Conservation (phyloP, 192 early-diverging fungal species). For the Endogone sp. region DNA sequence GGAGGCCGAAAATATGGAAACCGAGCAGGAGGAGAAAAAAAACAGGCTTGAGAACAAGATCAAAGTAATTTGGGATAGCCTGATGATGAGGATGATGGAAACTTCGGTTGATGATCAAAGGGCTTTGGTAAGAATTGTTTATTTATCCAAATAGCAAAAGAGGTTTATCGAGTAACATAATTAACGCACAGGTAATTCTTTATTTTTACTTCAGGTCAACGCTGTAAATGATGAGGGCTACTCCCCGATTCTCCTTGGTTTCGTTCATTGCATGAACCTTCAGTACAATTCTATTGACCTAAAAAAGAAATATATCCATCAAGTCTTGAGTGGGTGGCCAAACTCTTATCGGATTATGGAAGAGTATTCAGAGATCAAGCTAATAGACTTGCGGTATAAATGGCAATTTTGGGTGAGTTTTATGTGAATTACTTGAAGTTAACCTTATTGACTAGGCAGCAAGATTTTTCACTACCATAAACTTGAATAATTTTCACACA, state of each 20-base stretch:
- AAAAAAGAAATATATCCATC: constrained; percentile 3
- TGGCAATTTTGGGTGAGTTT: neutral
- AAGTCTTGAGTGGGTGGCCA: neutral
- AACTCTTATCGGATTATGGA: no score
- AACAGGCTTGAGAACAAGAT: neutral
- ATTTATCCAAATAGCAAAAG: neutral
- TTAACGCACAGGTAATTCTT: neutral
- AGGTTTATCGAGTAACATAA: neutral
- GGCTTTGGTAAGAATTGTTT: neutral
- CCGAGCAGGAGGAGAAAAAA: constrained; percentile 3
- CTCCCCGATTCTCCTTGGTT: constrained; percentile 16
- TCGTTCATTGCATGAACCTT: constrained; percentile 1
- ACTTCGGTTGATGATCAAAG: neutral
- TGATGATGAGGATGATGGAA: neutral
- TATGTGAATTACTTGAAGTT: neutral
- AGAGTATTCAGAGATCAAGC: no score
- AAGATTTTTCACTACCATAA: neutral
- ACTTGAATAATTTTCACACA: neutral
- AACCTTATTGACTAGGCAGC: neutral
- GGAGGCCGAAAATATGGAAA: neutral
- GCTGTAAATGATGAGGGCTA: constrained; percentile 16
- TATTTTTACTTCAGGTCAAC: constrained; percentile 16
- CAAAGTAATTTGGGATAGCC: constrained; percentile 5
- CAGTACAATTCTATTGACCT: constrained; percentile 9
- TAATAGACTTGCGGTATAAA: neutral